Conservation (phyloP, 1,284 basidiomycete species). For the Exsudoporus floridanus region DNA sequence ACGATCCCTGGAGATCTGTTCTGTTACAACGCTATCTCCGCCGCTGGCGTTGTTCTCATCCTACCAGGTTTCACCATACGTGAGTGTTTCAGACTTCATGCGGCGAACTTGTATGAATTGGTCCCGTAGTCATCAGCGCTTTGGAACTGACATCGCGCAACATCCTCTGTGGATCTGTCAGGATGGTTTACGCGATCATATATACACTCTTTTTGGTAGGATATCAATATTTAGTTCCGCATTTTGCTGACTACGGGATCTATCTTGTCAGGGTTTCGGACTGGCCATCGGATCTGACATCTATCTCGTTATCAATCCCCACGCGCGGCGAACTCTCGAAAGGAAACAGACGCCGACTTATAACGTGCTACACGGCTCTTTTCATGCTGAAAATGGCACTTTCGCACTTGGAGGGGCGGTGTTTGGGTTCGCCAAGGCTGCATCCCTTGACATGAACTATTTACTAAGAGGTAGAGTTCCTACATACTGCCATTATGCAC, state of each 20-base stretch:
- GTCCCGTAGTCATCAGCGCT: slow-evolving; percentile 67
- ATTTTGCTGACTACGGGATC: slow-evolving; percentile 6
- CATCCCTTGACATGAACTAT: slow-evolving; percentile 39
- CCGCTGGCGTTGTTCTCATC: slow-evolving; percentile 77
- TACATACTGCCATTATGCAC: not conserved
- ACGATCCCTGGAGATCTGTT: slow-evolving; percentile 67
- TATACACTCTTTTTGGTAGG: slow-evolving; percentile 79
- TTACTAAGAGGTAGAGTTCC: slow-evolving; percentile 51
- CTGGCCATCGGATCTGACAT: slow-evolving; percentile 85
- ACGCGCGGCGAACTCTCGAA: slow-evolving; percentile 55
- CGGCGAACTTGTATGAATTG: slow-evolving; percentile 11
- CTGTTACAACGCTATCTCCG: slow-evolving; percentile 83
- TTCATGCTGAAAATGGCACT: slow-evolving; percentile 57
- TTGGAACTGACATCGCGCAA: slow-evolving; percentile 83
- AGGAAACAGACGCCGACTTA: slow-evolving; percentile 44
- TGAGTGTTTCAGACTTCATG: slow-evolving; percentile 40
- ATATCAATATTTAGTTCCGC: not conserved
- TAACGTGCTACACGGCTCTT: slow-evolving; percentile 58
- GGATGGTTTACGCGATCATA: slow-evolving; percentile 86
- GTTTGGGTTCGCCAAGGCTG: slow-evolving; percentile 59
- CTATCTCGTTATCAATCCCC: slow-evolving; percentile 72
- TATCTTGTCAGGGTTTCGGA: slow-evolving; percentile 68
- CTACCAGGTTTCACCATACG: slow-evolving; percentile 78
- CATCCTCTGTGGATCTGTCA: slow-evolving; percentile 81
- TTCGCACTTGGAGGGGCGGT: slow-evolving; percentile 52